Evolutionary conservation across 345 rosid species (phyloP).

Genomic region (Salix viminalis): DNA sequence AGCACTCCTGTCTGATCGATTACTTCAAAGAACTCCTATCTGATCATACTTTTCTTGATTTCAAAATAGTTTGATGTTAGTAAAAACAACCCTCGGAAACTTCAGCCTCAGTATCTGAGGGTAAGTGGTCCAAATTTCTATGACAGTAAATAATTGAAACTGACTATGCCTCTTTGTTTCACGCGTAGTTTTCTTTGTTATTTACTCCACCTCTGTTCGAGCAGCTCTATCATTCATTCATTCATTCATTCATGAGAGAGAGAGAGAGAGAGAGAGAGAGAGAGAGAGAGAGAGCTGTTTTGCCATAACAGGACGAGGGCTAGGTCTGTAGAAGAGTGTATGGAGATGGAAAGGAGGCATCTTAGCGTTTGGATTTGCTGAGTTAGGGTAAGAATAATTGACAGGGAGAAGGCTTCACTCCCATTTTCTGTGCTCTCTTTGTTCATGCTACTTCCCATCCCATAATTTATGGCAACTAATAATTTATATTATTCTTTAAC

Average conservation of each 20-base stretch:
- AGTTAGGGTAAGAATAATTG: constrained; percentile 38
- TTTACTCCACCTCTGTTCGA: constrained; percentile 28
- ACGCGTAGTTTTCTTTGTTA: constrained; percentile 67
- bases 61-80: not conserved
- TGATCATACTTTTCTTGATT: not conserved
- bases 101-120: constrained; percentile 7
- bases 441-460: constrained; percentile 24
- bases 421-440: constrained; percentile 48
- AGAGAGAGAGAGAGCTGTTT: constrained; percentile 24
- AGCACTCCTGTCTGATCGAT: too few species aligned
- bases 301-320: constrained; percentile 41
- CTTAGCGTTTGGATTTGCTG: constrained; percentile 69
- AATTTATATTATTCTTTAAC: too few species aligned
- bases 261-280: constrained; percentile 55
- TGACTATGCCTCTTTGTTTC: constrained; percentile 48
- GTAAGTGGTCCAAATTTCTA: constrained; percentile 33
- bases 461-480: too few species aligned
- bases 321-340: constrained; percentile 64
- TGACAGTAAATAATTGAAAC: constrained; percentile 20
- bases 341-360: constrained; percentile 69
- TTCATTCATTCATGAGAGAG: too few species aligned
- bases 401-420: constrained; percentile 22
- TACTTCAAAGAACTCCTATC: not conserved
- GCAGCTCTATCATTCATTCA: constrained; percentile 12
- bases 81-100: constrained; percentile 6